These are phyloP conservation scores for Leccinum barrowsii DNA, from an alignment of 768 basidiomycete genomes.

Conservation along the genomic window DNA sequence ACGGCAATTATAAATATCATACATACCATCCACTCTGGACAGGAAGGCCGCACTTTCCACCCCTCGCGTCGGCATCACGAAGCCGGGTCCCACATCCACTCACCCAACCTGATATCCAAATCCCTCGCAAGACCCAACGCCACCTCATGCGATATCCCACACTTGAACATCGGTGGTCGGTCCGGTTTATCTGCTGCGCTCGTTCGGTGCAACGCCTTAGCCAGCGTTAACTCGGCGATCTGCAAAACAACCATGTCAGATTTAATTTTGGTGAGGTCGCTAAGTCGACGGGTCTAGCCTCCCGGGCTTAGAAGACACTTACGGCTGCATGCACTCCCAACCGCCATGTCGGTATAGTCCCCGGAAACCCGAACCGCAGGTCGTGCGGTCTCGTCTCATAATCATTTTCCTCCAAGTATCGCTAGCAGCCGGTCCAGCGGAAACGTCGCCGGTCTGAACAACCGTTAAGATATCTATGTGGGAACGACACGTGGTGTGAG, in stretches of 20 bases:
- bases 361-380: constrained; percentile 51
- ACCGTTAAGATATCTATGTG: constrained; percentile 64
- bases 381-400: constrained; percentile 40
- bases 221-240: constrained; percentile 43
- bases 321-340: constrained; percentile 49
- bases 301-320: constrained; percentile 31
- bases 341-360: constrained; percentile 73
- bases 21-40: no score
- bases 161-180: constrained; percentile 70
- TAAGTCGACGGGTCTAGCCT: not conserved
- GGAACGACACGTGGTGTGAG: not conserved
- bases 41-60: no score
- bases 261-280: not conserved
- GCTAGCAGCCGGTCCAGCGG: constrained; percentile 58
- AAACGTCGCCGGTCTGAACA: constrained; percentile 51
- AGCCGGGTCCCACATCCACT: constrained; percentile 64
- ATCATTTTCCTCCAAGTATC: constrained; percentile 75
- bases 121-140: constrained; percentile 56
- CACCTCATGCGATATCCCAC: constrained; percentile 60
- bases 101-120: constrained; percentile 53
- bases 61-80: not conserved
- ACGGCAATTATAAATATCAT: no score
- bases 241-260: constrained; percentile 24
- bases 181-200: constrained; percentile 61
- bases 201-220: constrained; percentile 64